A percentile compares a stretch with the other conserved stretches of the same genome.
phyloP scores from a whole-genome alignment of 192 early-diverging fungal species.

The Umbelopsis isabellina region DNA sequence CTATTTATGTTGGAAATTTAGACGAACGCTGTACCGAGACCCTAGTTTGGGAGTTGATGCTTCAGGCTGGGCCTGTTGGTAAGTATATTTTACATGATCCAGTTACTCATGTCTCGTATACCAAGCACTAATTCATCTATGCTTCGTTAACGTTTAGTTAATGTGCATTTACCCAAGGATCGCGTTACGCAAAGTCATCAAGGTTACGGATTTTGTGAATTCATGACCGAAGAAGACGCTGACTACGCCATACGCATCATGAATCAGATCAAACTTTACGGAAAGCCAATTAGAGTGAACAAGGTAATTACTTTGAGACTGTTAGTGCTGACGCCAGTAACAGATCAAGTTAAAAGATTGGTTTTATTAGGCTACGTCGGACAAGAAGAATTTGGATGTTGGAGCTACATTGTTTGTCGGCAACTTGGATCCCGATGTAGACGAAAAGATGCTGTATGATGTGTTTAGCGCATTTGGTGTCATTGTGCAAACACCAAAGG shows the following conservation, averaged over 20 bases:
- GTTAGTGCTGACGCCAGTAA: not conserved
- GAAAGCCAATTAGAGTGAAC: conserved; percentile 95
- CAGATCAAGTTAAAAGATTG: not conserved
- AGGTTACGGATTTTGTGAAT: conserved; percentile 97
- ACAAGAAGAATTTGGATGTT: conserved; percentile 86
- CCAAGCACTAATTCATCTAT: not conserved
- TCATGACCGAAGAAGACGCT: conserved; percentile 90
- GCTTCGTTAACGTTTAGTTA: conserved; percentile 51
- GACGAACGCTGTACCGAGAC: conserved; percentile 93
- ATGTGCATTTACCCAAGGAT: conserved; percentile 98
- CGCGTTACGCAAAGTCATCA: conserved; percentile 92
- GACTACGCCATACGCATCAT: conserved; percentile 97
- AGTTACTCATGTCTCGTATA: not conserved
- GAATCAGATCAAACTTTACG: conserved; percentile 95
- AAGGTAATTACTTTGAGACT: conserved; percentile 54
- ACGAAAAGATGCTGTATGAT: conserved; percentile 91
- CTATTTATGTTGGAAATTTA: conserved; percentile 96
- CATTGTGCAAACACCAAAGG: conserved; percentile 83
- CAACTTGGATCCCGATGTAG: conserved; percentile 90
- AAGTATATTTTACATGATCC: conserved; percentile 27
- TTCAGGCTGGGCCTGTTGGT: conserved; percentile 95
- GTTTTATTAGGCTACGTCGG: conserved; percentile 65
- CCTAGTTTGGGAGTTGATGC: conserved; percentile 97
- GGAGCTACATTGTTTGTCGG: conserved; percentile 97
- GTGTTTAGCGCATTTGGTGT: conserved; percentile 95